Evolutionary conservation across 805 yeast species (phyloP).

Genomic region (Brettanomyces bruxellensis): DNA sequence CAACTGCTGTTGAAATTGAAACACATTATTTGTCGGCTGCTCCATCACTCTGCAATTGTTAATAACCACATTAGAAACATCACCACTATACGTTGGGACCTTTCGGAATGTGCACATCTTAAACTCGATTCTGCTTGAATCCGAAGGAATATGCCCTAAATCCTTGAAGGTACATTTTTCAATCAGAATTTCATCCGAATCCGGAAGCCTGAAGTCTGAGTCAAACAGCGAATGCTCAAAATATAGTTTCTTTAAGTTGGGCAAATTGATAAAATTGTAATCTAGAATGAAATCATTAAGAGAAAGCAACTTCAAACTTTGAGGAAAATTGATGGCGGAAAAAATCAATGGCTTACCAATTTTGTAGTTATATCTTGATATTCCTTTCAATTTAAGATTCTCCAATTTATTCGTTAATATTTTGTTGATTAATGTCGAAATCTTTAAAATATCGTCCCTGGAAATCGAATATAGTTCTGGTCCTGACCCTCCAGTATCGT

Average conservation of each 20-base stretch:
- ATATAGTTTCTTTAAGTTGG: conserved; percentile 17
- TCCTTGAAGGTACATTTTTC: conserved; percentile 25
- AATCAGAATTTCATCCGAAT: conserved; percentile 19
- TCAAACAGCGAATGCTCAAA: conserved; percentile 25
- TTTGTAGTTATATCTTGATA: conserved; percentile 22
- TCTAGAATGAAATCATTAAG: conserved; percentile 23
- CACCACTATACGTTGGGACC: conserved; percentile 20
- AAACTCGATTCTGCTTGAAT: conserved; percentile 17
- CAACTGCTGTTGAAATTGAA: conserved; percentile 18
- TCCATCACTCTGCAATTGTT: conserved; percentile 24
- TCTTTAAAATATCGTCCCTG: conserved; percentile 21
- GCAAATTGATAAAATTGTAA: conserved; percentile 17
- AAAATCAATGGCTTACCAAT: conserved; percentile 23
- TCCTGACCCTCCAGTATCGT: conserved; percentile 24
- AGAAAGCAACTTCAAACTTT: conserved; percentile 17
- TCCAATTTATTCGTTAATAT: conserved; percentile 19
- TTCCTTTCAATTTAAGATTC: conserved; percentile 22
- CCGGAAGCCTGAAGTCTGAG: conserved; percentile 21
- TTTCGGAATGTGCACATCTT: conserved; percentile 24
- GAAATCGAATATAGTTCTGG: conserved; percentile 20
- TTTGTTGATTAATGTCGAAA: conserved; percentile 17
- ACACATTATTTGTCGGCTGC: conserved; percentile 17
- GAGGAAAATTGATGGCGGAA: conserved; percentile 21
- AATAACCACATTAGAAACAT: conserved; percentile 18
- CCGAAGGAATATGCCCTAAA: conserved; percentile 14